Evolutionary conservation across 768 basidiomycete species (phyloP), one percentile per base, ranked within the genome.

Genomic region (Auricularia sp.): DNA sequence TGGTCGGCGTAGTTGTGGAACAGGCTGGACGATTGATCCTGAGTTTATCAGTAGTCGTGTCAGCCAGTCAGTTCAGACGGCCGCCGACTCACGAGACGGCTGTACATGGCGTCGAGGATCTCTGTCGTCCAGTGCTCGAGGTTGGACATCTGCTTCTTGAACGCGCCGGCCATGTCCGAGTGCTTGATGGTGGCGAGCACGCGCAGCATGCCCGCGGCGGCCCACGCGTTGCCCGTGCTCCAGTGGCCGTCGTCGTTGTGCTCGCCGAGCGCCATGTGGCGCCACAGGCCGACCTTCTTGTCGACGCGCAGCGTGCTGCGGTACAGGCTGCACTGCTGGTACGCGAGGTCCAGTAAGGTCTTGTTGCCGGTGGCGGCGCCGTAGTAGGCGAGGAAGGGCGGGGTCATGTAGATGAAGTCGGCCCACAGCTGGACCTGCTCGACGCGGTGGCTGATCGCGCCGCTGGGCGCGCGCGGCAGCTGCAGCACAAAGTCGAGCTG

Each of bases 351-450:
- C 18, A 94, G 67, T 18, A 92, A 75, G 0, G 83, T 81, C 36
- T 78, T 71, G 72, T 94, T 89, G 29, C 73, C 68, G 0, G 83
- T 83, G 37, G 78, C 67, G 11, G 83, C 83, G 45, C 89, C 94
- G 72, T 92, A 92, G 74, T 92, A 93, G 0, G 92, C 90, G 10
- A 94, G 75, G 73, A 93, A 95, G 0, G 91, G 90, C 1, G 92
- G 92, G 0, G 87, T 88, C 92, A 92, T 92, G 72, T 87, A 92
- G 13, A 89, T 81, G 63, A 81, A 92, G 72, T 93, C 91, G 63
- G 83, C 88, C 88, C 90, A 92, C 11, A 91, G 79, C 71, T 92
- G 89, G 3, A 91, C 77, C 74, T 89, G 75, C 14, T 81, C 78
- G 45, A 79, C 75, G 0, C 90, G 82, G 72, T 95, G 93, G 8